Conservation (phyloP, 768 basidiomycete genomes). For the Mycena alexandri region DNA sequence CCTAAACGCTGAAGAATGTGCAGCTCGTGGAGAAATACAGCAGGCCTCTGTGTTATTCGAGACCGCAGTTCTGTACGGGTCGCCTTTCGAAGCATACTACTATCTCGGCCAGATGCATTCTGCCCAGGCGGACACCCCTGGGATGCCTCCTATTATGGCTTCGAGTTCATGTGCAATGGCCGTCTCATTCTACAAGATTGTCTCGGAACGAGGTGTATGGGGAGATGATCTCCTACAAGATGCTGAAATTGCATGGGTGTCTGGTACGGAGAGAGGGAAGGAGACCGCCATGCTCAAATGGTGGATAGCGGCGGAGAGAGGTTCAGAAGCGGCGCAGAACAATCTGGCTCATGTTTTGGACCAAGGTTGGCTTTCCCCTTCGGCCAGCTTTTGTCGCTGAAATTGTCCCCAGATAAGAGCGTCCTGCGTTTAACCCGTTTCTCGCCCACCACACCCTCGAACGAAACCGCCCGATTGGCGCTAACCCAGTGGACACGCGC, state of each 20-base stretch:
- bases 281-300: conserved; percentile 92
- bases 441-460: conserved; percentile 79
- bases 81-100: conserved; percentile 95
- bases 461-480: conserved; percentile 85
- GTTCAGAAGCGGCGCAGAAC: conserved; percentile 93
- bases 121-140: conserved; percentile 60
- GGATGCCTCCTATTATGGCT: conserved; percentile 60
- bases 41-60: conserved; percentile 84
- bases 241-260: conserved; percentile 82
- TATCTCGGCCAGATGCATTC: conserved; percentile 90
- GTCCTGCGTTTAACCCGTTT: conserved; percentile 76
- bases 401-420: conserved; percentile 68
- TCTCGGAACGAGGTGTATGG: conserved; percentile 92
- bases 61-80: conserved; percentile 86
- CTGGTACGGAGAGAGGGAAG: conserved; percentile 76
- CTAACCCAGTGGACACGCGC: conserved; percentile 96
- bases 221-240: conserved; percentile 85
- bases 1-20: conserved; percentile 24
- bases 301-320: conserved; percentile 95
- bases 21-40: conserved; percentile 78
- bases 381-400: neutral
- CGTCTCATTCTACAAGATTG: conserved; percentile 93
- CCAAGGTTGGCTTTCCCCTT: conserved; percentile 69
- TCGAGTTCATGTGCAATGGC: conserved; percentile 90
- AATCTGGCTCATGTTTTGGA: conserved; percentile 94